phyloP scores from a whole-genome alignment of 129 eudicot genomes.

The Flaveria trinervia region DNA sequence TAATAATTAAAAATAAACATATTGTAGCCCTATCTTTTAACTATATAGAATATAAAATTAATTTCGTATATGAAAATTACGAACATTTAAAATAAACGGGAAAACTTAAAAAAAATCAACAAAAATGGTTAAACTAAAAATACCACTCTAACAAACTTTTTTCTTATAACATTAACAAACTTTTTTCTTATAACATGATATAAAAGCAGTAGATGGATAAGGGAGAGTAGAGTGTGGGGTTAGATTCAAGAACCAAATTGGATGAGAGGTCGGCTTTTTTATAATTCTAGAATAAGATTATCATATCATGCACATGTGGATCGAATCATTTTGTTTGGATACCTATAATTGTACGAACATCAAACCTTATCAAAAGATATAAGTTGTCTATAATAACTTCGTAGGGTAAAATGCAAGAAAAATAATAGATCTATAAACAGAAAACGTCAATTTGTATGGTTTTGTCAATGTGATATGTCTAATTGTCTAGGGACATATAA shows the following conservation, averaged over 20 bases:
- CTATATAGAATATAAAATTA: too few relatives aligned
- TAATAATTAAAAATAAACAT: too few relatives aligned
- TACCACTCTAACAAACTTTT: too few relatives aligned
- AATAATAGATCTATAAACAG: not conserved
- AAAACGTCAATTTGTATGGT: not conserved
- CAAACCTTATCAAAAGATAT: not conserved
- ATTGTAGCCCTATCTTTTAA: too few relatives aligned
- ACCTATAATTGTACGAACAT: conserved; percentile 15
- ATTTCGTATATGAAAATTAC: too few relatives aligned
- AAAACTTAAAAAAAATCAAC: too few relatives aligned
- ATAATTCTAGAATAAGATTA: conserved; percentile 14
- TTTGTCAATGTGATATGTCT: conserved; percentile 1
- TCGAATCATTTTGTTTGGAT: conserved; percentile 22
- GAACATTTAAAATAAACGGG: too few relatives aligned
- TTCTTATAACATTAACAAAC: too few relatives aligned
- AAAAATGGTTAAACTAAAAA: too few relatives aligned
- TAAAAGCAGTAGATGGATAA: conserved; percentile 14
- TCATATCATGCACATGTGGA: conserved; percentile 12
- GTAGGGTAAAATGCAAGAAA: not conserved
- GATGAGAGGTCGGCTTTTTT: conserved; percentile 1
- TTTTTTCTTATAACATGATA: too few relatives aligned
- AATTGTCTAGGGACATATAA: not conserved
- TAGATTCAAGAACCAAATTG: not conserved
- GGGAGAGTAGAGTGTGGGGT: conserved; percentile 22
- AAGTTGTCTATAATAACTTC: not conserved